phyloP scores from a whole-genome alignment of 2,329 filamentous ascomycete species.

The Mollisiaceae sp. region DNA sequence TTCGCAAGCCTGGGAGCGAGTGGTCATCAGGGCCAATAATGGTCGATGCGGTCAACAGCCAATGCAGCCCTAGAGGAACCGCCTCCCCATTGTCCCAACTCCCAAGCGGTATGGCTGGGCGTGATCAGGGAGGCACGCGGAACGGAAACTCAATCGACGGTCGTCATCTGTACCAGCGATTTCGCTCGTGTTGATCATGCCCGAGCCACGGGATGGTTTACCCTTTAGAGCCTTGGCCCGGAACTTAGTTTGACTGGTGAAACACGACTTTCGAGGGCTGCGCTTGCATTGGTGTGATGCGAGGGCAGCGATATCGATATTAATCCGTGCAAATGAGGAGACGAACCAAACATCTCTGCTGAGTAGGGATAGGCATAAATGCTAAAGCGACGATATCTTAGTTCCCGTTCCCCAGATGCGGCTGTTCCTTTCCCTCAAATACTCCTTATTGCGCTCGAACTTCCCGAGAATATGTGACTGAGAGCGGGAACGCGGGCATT shows the following conservation, averaged over 20 bases:
- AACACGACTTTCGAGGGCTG: not conserved
- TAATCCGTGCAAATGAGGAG: not conserved
- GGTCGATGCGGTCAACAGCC: not conserved
- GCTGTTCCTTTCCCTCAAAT: not conserved
- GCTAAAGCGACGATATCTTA: slow-evolving; percentile 1
- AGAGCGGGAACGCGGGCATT: slow-evolving; percentile 3
- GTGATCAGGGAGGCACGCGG: not conserved
- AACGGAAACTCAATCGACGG: slow-evolving; percentile 17
- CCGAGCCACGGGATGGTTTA: slow-evolving; percentile 8
- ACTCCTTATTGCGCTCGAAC: not conserved
- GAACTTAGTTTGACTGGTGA: slow-evolving; percentile 2
- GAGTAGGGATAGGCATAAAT: not conserved
- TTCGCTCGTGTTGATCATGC: slow-evolving; percentile 14
- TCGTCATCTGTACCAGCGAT: slow-evolving; percentile 19
- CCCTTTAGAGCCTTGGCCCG: slow-evolving; percentile 4
- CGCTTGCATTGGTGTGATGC: not conserved
- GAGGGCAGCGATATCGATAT: not conserved
- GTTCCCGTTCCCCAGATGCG: slow-evolving; percentile 1
- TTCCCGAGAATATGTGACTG: not conserved
- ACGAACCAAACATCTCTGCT: not conserved
- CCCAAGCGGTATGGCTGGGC: slow-evolving; percentile 1
- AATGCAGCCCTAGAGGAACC: not conserved
- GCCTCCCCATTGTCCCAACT: too few relatives aligned
- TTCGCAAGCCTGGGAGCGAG: not conserved
- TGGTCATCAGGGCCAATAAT: too few relatives aligned